Evolutionary conservation across 352 stramenopile genomes (phyloP).

Genomic region (Phytophthora tentaculata): DNA sequence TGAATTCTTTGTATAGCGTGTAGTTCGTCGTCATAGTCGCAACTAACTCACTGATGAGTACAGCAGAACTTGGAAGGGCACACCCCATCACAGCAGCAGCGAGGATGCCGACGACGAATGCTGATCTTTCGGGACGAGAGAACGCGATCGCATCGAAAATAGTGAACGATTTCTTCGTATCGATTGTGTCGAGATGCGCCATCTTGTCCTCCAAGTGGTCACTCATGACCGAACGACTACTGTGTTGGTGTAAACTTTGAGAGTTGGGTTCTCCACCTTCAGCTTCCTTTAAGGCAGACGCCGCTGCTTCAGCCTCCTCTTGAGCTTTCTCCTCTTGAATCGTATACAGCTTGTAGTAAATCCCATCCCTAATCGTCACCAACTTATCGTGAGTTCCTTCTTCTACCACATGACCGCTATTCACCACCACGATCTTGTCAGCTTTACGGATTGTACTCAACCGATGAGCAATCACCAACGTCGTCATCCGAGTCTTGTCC

Average conservation of each 20-base stretch:
- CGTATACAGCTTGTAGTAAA: background rate
- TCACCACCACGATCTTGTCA: background rate
- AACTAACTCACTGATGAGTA: constrained; percentile 32
- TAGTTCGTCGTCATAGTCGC: constrained; percentile 24
- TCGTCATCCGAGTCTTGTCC: background rate
- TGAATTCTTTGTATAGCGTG: constrained; percentile 25
- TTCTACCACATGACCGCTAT: background rate
- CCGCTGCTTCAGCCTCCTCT: background rate
- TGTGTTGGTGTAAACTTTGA: background rate
- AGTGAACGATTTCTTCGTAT: background rate
- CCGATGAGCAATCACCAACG: constrained; percentile 47
- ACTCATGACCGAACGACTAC: background rate
- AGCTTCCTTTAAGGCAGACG: background rate
- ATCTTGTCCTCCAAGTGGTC: background rate
- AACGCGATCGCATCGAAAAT: background rate
- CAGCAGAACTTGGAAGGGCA: constrained; percentile 32
- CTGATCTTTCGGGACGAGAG: background rate
- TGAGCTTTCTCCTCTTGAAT: background rate
- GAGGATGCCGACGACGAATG: background rate
- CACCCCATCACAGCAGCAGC: background rate
- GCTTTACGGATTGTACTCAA: constrained; percentile 27
- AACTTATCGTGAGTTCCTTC: background rate
- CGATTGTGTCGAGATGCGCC: background rate
- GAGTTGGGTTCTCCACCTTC: background rate
- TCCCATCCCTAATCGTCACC: background rate